phyloP scores from a whole-genome alignment of 305 asterid species.

The Caryopteris hybrid region DNA sequence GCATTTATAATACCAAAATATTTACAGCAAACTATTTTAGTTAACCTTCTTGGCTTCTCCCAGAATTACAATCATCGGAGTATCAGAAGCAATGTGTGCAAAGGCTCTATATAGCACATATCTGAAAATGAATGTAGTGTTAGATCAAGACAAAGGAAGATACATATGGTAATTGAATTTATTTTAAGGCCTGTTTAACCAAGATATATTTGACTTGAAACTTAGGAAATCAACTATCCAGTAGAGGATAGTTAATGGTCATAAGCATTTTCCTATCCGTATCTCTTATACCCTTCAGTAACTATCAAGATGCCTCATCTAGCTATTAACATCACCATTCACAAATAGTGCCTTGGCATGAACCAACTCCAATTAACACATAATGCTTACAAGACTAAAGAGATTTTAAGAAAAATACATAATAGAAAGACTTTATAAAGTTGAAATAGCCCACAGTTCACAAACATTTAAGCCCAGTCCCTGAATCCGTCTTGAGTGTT shows the following conservation, averaged over 20 bases:
- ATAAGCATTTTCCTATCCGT: neutral
- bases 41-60: conserved; percentile 79
- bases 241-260: neutral
- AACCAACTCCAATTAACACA: neutral
- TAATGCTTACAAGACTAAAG: neutral
- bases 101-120: conserved; percentile 68
- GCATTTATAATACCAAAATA: conserved; percentile 4
- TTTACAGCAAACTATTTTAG: conserved; percentile 8
- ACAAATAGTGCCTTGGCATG: neutral
- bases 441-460: neutral
- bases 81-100: conserved; percentile 68
- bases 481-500: neutral
- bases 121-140: conserved; percentile 40
- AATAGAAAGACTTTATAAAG: neutral
- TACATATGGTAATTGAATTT: neutral
- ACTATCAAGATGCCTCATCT: neutral
- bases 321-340: neutral
- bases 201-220: neutral
- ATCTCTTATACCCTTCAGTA: neutral
- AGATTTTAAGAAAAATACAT: neutral
- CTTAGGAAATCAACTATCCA: neutral
- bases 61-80: conserved; percentile 71
- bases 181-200: neutral
- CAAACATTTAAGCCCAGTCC: neutral
- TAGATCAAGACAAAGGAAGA: conserved; percentile 19